Conservation (phyloP, 179 eudicot genomes). For the Nepenthes alata region DNA sequence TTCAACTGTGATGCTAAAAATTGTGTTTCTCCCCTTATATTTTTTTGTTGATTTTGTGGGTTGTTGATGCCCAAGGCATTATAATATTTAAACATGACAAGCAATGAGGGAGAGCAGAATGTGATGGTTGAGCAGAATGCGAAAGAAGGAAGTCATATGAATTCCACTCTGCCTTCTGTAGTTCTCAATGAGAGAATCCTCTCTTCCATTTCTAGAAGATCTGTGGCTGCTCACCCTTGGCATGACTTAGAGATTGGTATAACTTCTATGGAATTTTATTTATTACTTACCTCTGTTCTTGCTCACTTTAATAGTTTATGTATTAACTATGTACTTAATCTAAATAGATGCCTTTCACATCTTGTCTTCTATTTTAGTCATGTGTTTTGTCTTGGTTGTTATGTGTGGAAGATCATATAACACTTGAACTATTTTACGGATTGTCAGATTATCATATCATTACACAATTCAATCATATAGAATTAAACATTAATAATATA, state of each 20-base stretch:
- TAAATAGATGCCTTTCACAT: neutral
- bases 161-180: conserved; percentile 9
- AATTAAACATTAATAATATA: too few relatives aligned
- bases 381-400: neutral
- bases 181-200: conserved; percentile 18
- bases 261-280: neutral
- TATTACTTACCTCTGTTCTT: neutral
- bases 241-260: conserved; percentile 39
- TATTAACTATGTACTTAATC: too few relatives aligned
- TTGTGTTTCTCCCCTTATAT: neutral
- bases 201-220: conserved; percentile 26
- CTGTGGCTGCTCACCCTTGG: conserved; percentile 36
- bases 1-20: neutral
- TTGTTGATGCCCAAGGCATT: neutral
- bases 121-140: conserved; percentile 5
- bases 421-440: too few relatives aligned
- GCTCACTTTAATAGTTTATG: neutral
- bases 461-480: too few relatives aligned
- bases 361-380: neutral
- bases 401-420: neutral
- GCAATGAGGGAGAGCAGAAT: conserved; percentile 12
- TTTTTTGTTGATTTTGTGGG: neutral
- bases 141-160: neutral
- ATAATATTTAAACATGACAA: conserved; percentile 23
- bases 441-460: too few relatives aligned